Evolutionary conservation across 768 basidiomycete genomes (phyloP).

Genomic region (Leccinellum rugosiceps): DNA sequence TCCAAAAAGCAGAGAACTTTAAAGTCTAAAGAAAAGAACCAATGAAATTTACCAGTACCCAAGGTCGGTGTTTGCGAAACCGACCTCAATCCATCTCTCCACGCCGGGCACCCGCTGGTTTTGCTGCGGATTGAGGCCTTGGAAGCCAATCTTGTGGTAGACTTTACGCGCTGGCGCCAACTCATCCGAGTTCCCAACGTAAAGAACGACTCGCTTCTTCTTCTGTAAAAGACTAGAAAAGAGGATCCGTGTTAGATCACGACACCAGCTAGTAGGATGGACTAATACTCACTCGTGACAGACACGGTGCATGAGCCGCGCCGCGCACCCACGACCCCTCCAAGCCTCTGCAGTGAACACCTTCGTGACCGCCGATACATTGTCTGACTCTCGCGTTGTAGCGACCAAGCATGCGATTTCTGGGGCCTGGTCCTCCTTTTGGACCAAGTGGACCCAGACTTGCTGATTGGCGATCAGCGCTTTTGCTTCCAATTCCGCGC

Average conservation of each 20-base stretch:
- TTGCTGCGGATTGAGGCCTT: conserved; percentile 9
- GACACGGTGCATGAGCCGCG: conserved; percentile 56
- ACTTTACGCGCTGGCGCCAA: conserved; percentile 19
- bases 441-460: conserved; percentile 59
- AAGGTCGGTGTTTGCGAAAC: conserved; percentile 11
- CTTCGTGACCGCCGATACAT: conserved; percentile 66
- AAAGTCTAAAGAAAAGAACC: no score
- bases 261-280: no score
- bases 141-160: conserved; percentile 22
- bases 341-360: conserved; percentile 59
- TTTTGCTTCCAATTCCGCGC: not conserved
- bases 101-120: conserved; percentile 10
- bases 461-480: conserved; percentile 43
- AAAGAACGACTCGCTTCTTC: conserved; percentile 47
- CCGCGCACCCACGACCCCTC: conserved; percentile 56
- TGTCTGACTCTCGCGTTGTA: conserved; percentile 57
- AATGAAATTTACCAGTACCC: conserved; percentile 15
- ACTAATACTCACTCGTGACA: conserved; percentile 45
- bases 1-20: no score
- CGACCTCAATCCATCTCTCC: conserved; percentile 19
- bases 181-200: conserved; percentile 45
- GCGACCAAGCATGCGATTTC: conserved; percentile 67
- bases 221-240: conserved; percentile 30
- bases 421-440: conserved; percentile 12
- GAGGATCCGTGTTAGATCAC: no score